These are phyloP conservation scores for Sesbania bispinosa DNA, from an alignment of 306 rosid genomes.

Conservation along the genomic window DNA sequence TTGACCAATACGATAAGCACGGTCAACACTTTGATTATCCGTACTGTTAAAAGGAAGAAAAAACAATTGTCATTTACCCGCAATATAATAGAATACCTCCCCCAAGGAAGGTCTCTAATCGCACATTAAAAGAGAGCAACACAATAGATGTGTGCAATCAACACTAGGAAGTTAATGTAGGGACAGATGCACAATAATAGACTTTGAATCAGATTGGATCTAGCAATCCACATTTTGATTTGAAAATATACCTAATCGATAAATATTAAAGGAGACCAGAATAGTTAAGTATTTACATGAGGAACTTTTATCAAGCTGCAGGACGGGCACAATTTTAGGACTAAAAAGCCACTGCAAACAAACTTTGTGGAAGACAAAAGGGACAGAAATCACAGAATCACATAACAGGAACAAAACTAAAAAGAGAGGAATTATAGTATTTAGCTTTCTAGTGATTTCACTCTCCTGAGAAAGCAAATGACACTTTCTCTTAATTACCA, in stretches of 20 bases:
- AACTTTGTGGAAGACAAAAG: neutral
- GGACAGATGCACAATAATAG: neutral
- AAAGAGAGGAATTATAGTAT: neutral
- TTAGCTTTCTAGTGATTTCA: neutral
- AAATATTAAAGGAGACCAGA: neutral
- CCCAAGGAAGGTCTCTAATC: neutral
- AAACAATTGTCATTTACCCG: conserved; percentile 7
- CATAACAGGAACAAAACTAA: neutral
- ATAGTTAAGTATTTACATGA: neutral
- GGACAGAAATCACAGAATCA: too few species aligned
- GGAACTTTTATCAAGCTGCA: neutral
- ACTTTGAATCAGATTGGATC: too few species aligned
- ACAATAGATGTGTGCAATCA: neutral
- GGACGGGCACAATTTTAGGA: neutral
- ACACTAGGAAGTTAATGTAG: neutral
- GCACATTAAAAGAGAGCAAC: neutral
- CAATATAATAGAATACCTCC: neutral
- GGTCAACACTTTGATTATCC: conserved; percentile 96
- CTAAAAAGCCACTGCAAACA: neutral
- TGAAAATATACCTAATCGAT: neutral
- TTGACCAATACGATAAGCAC: conserved; percentile 96
- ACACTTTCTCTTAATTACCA: neutral
- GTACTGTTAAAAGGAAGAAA: conserved; percentile 51
- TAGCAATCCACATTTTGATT: neutral
- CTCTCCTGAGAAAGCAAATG: neutral